Evolutionary conservation across 495 filamentous ascomycete genomes (phyloP).

Genomic region (Talaromyces thailandensis): DNA sequence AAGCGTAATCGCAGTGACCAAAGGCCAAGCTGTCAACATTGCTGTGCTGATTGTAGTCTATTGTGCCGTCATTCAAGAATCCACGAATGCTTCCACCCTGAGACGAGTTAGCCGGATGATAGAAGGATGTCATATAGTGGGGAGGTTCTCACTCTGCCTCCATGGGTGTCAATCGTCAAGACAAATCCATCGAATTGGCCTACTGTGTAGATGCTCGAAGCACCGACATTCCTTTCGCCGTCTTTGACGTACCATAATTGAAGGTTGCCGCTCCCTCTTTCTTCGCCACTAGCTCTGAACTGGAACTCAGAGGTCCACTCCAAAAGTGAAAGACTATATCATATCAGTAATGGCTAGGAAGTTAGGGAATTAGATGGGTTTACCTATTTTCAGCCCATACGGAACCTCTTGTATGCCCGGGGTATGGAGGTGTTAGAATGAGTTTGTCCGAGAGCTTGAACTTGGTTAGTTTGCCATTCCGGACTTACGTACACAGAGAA

Average conservation of each 20-base stretch:
- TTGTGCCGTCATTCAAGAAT: slow-evolving; percentile 87
- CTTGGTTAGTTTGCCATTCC: not conserved
- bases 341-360: slow-evolving; percentile 10
- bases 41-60: slow-evolving; percentile 69
- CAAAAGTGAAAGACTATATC: slow-evolving; percentile 10
- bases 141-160: slow-evolving; percentile 46
- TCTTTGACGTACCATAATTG: slow-evolving; percentile 87
- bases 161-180: slow-evolving; percentile 80
- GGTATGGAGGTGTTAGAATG: slow-evolving; percentile 81
- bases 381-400: slow-evolving; percentile 66
- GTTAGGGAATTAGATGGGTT: slow-evolving; percentile 19
- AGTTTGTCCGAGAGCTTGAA: slow-evolving; percentile 75
- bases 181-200: slow-evolving; percentile 79
- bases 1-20: slow-evolving; percentile 83
- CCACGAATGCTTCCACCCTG: slow-evolving; percentile 74
- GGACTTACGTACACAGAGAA: not conserved
- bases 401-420: slow-evolving; percentile 77
- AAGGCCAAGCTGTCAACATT: slow-evolving; percentile 82
- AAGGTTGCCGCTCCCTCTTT: slow-evolving; percentile 79
- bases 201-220: slow-evolving; percentile 73
- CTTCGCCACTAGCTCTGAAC: slow-evolving; percentile 80
- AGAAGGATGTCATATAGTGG: not conserved
- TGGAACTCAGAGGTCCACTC: slow-evolving; percentile 70
- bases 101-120: slow-evolving; percentile 8
- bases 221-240: slow-evolving; percentile 53